Evolutionary conservation across 768 basidiomycete species (phyloP), one percentile per base, ranked within the genome.

Genomic region (Mycena vitilis): DNA sequence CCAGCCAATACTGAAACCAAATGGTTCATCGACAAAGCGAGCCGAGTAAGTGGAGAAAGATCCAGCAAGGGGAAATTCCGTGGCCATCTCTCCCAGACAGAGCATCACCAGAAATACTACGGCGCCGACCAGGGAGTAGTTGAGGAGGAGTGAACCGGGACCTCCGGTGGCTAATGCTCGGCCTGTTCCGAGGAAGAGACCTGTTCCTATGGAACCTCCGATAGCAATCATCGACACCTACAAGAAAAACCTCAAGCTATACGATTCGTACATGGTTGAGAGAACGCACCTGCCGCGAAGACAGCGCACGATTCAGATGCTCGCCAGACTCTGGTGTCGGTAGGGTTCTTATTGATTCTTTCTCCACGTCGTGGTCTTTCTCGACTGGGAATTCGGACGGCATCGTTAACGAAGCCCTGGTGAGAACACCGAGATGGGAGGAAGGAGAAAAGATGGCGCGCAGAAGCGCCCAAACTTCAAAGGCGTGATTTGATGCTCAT

Each of bases 41-140:
- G 88, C 91, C 0, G 92, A 84, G 73, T 95, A 95, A 0, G 91
- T 88, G 71, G 92, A 94, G 84, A 96, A 97, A 13, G 94, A 95
- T 8, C 95, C 95, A 79, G 93, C 91, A 7, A 95, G 86, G 36
- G 93, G 93, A 72, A 94, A 95, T 70, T 95, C 93, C 0, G 93
- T 95, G 1, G 91, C 91, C 92, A 95, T 94, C 76, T 95, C 93
- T 47, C 93, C 93, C 38, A 56, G 38, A 25, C 53, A 56, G 44
- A 63, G 62, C 53, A 63, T 55, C 36, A 56, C 54, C 8, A 63
- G 45, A 48, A 55, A 63, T 30, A 63, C 62, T 37, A 63, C 45
- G 18, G 34, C 62, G 34, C 62, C 62, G 44, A 63, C 62, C n/a
- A 63, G 53, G 20, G 54, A 48, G 40, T 63, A 63, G 22, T 55